A percentile compares a stretch with the other conserved stretches of the same genome.
These are phyloP conservation scores for Erysimum cheiranthoides DNA, from an alignment of 345 rosid genomes.

Conservation along the genomic window DNA sequence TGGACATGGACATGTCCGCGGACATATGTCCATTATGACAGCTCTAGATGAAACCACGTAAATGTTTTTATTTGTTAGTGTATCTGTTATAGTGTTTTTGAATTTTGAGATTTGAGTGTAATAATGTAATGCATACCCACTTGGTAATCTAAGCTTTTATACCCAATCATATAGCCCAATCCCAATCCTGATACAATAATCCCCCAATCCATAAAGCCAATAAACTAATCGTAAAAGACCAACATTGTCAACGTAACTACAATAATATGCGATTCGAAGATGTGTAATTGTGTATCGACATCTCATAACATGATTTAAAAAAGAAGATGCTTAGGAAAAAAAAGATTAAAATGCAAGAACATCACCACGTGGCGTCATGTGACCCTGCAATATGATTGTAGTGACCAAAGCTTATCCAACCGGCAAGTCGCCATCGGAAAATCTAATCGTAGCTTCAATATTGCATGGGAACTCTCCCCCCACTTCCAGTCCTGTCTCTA, in stretches of 20 bases:
- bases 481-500: constrained; percentile 39
- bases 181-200: background rate
- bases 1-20: too few species aligned
- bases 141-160: background rate
- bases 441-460: constrained; percentile 46
- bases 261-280: constrained; percentile 28
- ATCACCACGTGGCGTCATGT: constrained; percentile 35
- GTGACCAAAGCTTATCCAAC: constrained; percentile 40
- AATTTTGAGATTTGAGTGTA: background rate
- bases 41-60: background rate
- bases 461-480: constrained; percentile 48
- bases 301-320: background rate
- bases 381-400: constrained; percentile 22
- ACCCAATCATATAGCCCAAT: background rate
- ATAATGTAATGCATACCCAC: background rate
- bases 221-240: background rate
- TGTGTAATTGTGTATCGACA: background rate
- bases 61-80: background rate
- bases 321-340: background rate
- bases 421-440: constrained; percentile 49
- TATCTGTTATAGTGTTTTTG: background rate
- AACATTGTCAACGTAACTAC: constrained; percentile 21
- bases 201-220: background rate
- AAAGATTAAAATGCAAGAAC: constrained; percentile 10
- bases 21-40: too few species aligned